A percentile compares a stretch with the other conserved stretches of the same genome.
phyloP scores from a whole-genome alignment of 2,329 filamentous ascomycete species.

The Phoma herbarum region DNA sequence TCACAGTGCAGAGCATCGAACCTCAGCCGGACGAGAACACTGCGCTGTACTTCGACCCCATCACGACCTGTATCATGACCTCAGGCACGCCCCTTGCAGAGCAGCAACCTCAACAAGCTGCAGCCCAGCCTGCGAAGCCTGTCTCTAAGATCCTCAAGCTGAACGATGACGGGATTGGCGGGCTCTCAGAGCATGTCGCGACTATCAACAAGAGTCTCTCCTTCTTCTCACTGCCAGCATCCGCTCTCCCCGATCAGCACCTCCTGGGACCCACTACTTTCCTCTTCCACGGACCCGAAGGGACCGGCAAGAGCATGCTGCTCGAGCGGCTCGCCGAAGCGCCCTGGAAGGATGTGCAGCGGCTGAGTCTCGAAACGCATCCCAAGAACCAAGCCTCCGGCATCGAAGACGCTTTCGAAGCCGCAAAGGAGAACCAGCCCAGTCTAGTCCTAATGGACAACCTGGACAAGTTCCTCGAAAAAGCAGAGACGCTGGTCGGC shows the following conservation, averaged over 20 bases:
- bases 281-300: conserved; percentile 80
- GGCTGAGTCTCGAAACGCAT: conserved; percentile 60
- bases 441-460: conserved; percentile 83
- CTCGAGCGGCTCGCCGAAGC: conserved; percentile 70
- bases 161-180: conserved; percentile 66
- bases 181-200: conserved; percentile 70
- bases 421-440: conserved; percentile 73
- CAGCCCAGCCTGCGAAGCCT: conserved; percentile 13
- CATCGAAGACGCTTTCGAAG: conserved; percentile 73
- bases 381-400: conserved; percentile 59
- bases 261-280: conserved; percentile 62
- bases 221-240: conserved; percentile 34
- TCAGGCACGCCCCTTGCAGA: conserved; percentile 22
- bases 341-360: conserved; percentile 76
- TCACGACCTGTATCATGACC: conserved; percentile 35
- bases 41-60: conserved; percentile 44
- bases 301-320: conserved; percentile 84
- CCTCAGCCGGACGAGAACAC: conserved; percentile 38
- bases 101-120: conserved; percentile 3
- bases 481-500: conserved; percentile 40
- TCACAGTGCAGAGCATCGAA: conserved; percentile 67
- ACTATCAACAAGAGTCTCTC: conserved; percentile 72
- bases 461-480: conserved; percentile 68
- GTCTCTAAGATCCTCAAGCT: conserved; percentile 39
- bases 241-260: conserved; percentile 29